These are phyloP conservation scores for Daldinia loculata DNA, from an alignment of 495 filamentous ascomycete genomes.

Conservation along the genomic window DNA sequence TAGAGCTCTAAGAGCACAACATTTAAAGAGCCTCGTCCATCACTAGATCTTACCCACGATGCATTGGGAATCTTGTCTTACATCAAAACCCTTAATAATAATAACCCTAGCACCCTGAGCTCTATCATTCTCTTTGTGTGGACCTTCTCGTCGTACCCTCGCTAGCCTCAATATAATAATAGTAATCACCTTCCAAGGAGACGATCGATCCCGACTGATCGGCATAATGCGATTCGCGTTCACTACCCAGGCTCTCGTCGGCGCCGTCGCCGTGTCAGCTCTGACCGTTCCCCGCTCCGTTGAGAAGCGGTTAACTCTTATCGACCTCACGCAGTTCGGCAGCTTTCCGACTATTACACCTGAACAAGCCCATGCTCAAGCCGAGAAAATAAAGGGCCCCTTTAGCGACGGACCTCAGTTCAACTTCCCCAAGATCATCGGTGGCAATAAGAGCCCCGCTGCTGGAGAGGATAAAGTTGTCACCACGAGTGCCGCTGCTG, in stretches of 20 bases:
- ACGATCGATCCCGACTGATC: slow-evolving; percentile 26
- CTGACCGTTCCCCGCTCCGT: slow-evolving; percentile 25
- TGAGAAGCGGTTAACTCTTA: slow-evolving; percentile 34
- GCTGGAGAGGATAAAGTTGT: slow-evolving; percentile 15
- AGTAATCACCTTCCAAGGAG: slow-evolving; percentile 9
- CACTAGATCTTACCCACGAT: slow-evolving; percentile 15
- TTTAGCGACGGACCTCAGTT: slow-evolving; percentile 26
- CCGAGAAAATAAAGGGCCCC: slow-evolving; percentile 8
- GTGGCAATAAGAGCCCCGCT: slow-evolving; percentile 11
- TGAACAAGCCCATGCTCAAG: slow-evolving; percentile 30
- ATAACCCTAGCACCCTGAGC: slow-evolving; percentile 6
- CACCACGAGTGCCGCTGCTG: slow-evolving; percentile 8
- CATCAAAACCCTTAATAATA: slow-evolving; percentile 15
- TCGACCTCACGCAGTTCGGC: slow-evolving; percentile 42
- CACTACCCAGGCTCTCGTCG: slow-evolving; percentile 40
- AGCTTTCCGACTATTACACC: slow-evolving; percentile 42
- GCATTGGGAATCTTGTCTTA: slow-evolving; percentile 7
- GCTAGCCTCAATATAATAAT: slow-evolving; percentile 17
- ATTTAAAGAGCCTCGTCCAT: slow-evolving; percentile 15
- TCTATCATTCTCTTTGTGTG: slow-evolving; percentile 7
- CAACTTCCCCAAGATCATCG: not conserved
- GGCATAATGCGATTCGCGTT: slow-evolving; percentile 42
- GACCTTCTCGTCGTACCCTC: slow-evolving; percentile 16
- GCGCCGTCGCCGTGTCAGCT: slow-evolving; percentile 45
- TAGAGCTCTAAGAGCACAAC: slow-evolving; percentile 4